Evolutionary conservation across 495 filamentous ascomycete species (phyloP).

Genomic region (Neohortaea acidophila): DNA sequence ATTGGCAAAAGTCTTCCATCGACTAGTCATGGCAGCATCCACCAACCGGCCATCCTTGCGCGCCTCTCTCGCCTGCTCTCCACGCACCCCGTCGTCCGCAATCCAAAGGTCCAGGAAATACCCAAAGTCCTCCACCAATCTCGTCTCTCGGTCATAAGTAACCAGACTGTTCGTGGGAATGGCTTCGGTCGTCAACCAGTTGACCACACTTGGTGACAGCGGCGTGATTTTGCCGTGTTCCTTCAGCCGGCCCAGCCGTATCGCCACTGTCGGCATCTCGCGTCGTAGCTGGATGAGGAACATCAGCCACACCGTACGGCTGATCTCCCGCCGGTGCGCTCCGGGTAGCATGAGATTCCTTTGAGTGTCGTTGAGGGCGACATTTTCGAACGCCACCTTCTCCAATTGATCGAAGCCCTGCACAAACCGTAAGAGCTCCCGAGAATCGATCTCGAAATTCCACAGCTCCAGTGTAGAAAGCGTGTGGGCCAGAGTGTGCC

Average conservation of each 20-base stretch:
- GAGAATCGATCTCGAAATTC: neutral
- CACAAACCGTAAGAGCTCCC: neutral
- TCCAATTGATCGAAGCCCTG: neutral
- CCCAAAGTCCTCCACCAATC: conserved; percentile 13
- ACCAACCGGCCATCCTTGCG: conserved; percentile 2
- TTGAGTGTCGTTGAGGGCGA: neutral
- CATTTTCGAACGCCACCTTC: neutral
- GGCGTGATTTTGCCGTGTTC: too few relatives aligned
- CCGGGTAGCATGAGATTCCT: neutral
- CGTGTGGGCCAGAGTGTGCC: neutral
- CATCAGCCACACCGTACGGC: neutral
- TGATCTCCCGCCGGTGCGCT: neutral
- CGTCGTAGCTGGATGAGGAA: conserved; percentile 4
- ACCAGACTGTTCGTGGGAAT: neutral
- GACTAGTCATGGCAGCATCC: conserved; percentile 11
- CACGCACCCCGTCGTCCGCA: conserved; percentile 6
- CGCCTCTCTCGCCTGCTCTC: neutral
- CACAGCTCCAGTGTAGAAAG: conserved; percentile 3
- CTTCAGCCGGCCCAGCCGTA: neutral
- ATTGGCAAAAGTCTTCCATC: too few relatives aligned
- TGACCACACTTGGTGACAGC: conserved; percentile 1
- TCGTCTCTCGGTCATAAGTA: conserved; percentile 3
- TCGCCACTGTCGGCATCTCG: neutral
- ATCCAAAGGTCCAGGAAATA: conserved; percentile 9
- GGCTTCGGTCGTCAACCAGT: conserved; percentile 6